Base-by-base conservation (phyloP, 441 rosid genomes). In the Daphne laureola region DNA sequence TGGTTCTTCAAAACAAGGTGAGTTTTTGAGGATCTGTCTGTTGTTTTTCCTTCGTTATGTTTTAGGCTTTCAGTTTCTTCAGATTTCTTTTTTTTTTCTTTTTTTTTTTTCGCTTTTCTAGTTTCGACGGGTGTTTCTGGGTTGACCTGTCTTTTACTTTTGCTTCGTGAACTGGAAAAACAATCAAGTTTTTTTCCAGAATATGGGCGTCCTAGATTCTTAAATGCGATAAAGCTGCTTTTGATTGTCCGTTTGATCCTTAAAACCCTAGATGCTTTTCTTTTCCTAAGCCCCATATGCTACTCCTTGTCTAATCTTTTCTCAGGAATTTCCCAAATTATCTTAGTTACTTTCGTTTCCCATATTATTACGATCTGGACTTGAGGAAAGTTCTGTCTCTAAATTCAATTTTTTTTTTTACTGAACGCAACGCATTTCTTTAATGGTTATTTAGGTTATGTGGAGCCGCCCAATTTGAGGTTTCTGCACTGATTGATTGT, bases 1-100 rank as follows among this genome's bases (percentile, higher is more conserved):
- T 74, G 76, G 68, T 70, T 59, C 57, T 60, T 64, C 63, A 27
- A 45, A 65, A 57, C 67, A 57, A 65, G 84, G 84, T 71, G 67
- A 67, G 81, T 66, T 67, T 61, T 54, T 18, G 52, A 75, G 65
- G 59, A 66, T 76, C 60, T 67, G 61, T 73, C 64, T 58, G 66
- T 36, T 31, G 26, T 31, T 31, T 9, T 51, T 9, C 4, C 45
- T 43, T 27, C 11, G 18, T 59, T 55, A 46, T 66, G 71, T 68
- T 59, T 55, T 66, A 66, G 78, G 75, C 66, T 75, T 74, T 63
- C 40, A 51, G 58, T 50, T 67, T 82, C 72, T 67, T 55, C 18
- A 51, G 31, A 59, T 46, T 43, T n/a, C n/a, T n/a, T n/a, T n/a
- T n/a, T n/a, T n/a, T n/a, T n/a, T n/a, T n/a, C n/a, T n/a, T n/a